Evolutionary conservation across 2,329 filamentous ascomycete genomes (phyloP), one percentile per base, ranked within the genome.

Genomic region (Metarhizium brunneum): DNA sequence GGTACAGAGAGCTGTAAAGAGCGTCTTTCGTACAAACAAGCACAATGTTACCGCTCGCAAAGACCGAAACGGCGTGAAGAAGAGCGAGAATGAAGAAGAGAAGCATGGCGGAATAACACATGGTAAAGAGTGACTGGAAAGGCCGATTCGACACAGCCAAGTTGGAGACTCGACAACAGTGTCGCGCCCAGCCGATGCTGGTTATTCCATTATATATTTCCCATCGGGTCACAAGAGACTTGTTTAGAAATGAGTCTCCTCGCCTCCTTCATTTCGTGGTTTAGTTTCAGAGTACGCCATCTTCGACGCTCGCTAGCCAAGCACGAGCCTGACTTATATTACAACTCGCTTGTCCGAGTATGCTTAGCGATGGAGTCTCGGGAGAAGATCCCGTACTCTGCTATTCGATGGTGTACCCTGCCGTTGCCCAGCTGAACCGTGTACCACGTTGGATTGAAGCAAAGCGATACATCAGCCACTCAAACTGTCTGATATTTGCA

Each of bases 1-100:
- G 54, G 6, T 59, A 47, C 7, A 71, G 62, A 0, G 68, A 68
- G 1, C 63, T 65, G 53, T 67, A 71, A 10, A 71, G 62, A 3
- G 59, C 57, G 51, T 71, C 68, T 3, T 56, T 61, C 1, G 61
- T 60, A 54, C 68, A 71, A 14, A 30, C 25, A 20, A 48, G 0
- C 62, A 52, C 25, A 7, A 42, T 1, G 16, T 20, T 6, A 45
- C 45, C 25, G 40, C 45, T 49, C 36, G 14, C 32, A 4, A 51
- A 14, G 8, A 14, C 40, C 11, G 35, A 56, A 36, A 57, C 38
- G 4, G 53, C 30, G 36, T 53, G 6, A 16, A 53, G 6, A 51
- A 42, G 7, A n/a, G 47, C 7, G 0, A 50, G 7, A 16, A 47
- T n/a, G 45, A 53, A 14, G 25, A 58, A 42, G 45, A 18, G 5